Evolutionary conservation across 306 rosid genomes (phyloP), one percentile per base, ranked within the genome.

Genomic region (Dicorynia guianensis): DNA sequence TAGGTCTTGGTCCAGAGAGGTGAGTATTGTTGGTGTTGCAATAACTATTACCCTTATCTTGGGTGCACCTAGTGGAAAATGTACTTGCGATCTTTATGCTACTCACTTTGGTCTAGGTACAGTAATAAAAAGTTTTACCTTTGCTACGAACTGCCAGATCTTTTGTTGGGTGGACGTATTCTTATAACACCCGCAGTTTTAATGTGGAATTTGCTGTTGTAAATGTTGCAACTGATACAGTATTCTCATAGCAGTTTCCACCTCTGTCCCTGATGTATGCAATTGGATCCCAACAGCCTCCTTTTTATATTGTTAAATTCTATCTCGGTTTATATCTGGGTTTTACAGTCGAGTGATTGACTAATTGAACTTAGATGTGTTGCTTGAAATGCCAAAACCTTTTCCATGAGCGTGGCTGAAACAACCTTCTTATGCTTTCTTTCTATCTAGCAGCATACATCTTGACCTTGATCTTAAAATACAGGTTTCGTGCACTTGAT

Each of bases 1-100:
- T 91, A 69, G 94, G 97, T 53, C 84, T 91, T 12, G 87, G 78
- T 18, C 89, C 93, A 5, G 89, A 89, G 78, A 89, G 97, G 94
- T 91, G 76, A 34, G 63, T 66, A 50, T 50, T 63, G 40, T 75
- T 66, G 9, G 20, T 60, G 4, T 44, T 70, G 49, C 18, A 9
- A 48, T 68, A 36, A 36, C 20, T 42, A 11, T 74, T 46, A 36
- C 53, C 30, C 54, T 64, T 15, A 63, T 62, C 13, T 39, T 53
- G 19, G 40, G 3, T 63, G 36, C 20, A 10, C 53, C 19, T 30
- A 43, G 52, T 75, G 64, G 40, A 72, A 74, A 47, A 10, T 30
- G 69, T 62, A 56, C 39, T 79, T 35, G 49, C 68, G 20, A 58
- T 53, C 57, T 61, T 65, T 70, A 8, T 63, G 46, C 57, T 56